phyloP scores from a whole-genome alignment of 1,284 basidiomycete species.

The Ceratobasidium sp. region DNA sequence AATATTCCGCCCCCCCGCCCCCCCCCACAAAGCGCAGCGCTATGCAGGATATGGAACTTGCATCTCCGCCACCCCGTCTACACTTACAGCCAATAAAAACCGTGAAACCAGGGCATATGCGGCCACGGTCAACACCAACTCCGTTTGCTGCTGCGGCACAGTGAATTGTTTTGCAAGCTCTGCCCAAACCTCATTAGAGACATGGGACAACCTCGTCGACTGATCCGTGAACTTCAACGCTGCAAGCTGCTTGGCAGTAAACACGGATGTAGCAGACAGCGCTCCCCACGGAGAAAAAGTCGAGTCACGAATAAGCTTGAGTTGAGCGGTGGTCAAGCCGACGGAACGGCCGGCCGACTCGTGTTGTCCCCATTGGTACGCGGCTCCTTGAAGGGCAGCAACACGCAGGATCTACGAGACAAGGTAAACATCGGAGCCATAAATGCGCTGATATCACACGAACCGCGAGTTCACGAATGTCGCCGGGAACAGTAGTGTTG shows the following conservation, averaged over 20 bases:
- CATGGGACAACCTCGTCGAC: constrained; percentile 31
- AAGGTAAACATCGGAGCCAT: neutral
- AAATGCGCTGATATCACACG: neutral
- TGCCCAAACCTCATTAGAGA: constrained; percentile 36
- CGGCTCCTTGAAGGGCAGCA: constrained; percentile 40
- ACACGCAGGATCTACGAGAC: constrained; percentile 34
- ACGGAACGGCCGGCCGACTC: constrained; percentile 40
- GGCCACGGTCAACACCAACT: constrained; percentile 27
- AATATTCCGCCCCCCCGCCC: too few relatives aligned
- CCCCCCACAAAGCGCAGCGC: neutral
- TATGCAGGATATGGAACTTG: constrained; percentile 34
- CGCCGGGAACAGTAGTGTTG: constrained; percentile 38
- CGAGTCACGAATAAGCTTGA: constrained; percentile 42
- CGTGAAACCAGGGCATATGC: constrained; percentile 44
- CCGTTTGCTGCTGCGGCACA: constrained; percentile 27
- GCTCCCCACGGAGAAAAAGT: constrained; percentile 28
- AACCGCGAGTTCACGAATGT: constrained; percentile 45
- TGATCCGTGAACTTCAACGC: constrained; percentile 39
- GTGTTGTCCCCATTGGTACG: constrained; percentile 44
- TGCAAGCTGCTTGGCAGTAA: constrained; percentile 35
- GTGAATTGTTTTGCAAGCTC: constrained; percentile 16
- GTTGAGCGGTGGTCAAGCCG: constrained; percentile 42
- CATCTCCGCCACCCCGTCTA: constrained; percentile 44
- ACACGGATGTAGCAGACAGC: neutral
- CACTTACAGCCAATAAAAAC: constrained; percentile 45